Base-by-base conservation (phyloP, 768 basidiomycete species). In the Pluteus cervinus region DNA sequence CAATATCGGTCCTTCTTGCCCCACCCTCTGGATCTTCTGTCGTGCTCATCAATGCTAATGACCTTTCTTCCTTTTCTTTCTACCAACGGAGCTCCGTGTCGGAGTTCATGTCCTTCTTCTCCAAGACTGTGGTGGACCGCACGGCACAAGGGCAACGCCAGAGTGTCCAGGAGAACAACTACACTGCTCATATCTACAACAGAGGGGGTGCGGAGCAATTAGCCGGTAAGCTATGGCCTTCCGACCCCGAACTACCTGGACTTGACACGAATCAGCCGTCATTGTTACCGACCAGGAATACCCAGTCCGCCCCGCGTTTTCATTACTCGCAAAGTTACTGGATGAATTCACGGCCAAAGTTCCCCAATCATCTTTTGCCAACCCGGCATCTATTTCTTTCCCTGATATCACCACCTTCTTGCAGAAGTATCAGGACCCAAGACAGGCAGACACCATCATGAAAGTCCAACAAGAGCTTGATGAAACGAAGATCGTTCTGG, bases 401-500 rank as follows among this genome's bases (percentile, higher is more conserved):
- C 81, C 80, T 31, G 81, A 78, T 51, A 75, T 85, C 53, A 68
- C 76, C 30, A 71, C 68, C 4, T 97, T 91, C 57, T 62, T 97
- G 29, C 68, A 77, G 56, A 94, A 91, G 62, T 98, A 96, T 57
- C 94, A 99, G 63, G 94, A 99, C 61, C 94, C 94, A 7, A 75
- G 80, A 47, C 91, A 97, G 63, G 94, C 94, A 5, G 94, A 99
- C 65, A 84, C 88, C 14, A 97, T 99, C 55, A 94, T 98, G 93
- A 77, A 83, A 47, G 96, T 99, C 9, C 96, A 99, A 60, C 86
- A 91, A 54, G 96, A 99, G 57, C 64, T 99, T 37, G 96, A 99
- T 57, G 96, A 99, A 68, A 98, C 96, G 3, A 99, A 99, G 83
- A 94, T 99, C 48, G 79, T 98, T 31, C 65, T 99, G 60, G 93